Evolutionary conservation across 768 basidiomycete genomes (phyloP).

Genomic region (Myochromella boudieri): DNA sequence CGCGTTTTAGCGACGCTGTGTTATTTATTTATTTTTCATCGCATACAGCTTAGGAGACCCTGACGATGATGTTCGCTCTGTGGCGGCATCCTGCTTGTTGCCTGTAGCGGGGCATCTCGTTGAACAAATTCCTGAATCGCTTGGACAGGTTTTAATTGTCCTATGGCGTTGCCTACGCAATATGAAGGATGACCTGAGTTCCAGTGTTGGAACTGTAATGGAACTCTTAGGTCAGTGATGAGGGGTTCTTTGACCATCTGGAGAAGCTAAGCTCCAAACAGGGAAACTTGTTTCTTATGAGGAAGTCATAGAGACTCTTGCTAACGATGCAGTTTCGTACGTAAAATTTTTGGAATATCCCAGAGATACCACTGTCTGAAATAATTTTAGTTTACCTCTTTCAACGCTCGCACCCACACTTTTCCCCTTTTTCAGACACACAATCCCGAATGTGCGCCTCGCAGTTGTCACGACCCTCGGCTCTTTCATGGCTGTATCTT

Average conservation of each 20-base stretch:
- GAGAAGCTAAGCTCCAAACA: conserved; percentile 25
- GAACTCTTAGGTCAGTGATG: conserved; percentile 87
- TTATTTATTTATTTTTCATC: conserved; percentile 1
- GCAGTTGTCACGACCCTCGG: conserved; percentile 89
- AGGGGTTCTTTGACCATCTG: conserved; percentile 1
- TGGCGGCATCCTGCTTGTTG: conserved; percentile 87
- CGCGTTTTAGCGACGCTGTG: not conserved
- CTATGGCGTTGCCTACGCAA: conserved; percentile 89
- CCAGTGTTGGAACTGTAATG: conserved; percentile 97
- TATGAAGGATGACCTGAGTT: conserved; percentile 96
- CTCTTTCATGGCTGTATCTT: conserved; percentile 79
- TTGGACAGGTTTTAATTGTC: conserved; percentile 75
- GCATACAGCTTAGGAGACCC: conserved; percentile 72
- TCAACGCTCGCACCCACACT: conserved; percentile 81
- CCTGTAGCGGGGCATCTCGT: conserved; percentile 88
- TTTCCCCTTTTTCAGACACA: conserved; percentile 97
- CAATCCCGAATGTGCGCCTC: conserved; percentile 88
- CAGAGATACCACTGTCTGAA: not conserved
- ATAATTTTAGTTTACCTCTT: conserved; percentile 62
- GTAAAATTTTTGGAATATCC: conserved; percentile 28
- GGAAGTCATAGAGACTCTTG: conserved; percentile 75
- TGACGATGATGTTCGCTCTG: conserved; percentile 96
- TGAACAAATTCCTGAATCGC: conserved; percentile 64
- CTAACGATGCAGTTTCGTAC: conserved; percentile 67
- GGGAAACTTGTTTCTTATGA: conserved; percentile 82